These are phyloP conservation scores for Ilex paraguariensis DNA, from an alignment of 305 asterid genomes.

Conservation along the genomic window DNA sequence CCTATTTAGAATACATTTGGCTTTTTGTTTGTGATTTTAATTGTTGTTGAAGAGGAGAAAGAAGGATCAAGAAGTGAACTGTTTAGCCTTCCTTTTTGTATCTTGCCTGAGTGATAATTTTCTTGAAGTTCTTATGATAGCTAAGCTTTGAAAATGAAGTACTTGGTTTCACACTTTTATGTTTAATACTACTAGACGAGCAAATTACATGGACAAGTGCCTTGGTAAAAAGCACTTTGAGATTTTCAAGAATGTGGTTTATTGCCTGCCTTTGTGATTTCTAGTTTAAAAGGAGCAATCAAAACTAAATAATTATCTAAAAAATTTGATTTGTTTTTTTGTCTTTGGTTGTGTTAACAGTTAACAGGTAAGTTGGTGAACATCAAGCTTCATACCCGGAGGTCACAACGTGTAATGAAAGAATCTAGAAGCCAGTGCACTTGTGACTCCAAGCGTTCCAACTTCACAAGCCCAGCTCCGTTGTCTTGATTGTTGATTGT, in stretches of 20 bases:
- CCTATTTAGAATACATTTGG: conserved; percentile 3
- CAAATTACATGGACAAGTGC: neutral
- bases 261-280: neutral
- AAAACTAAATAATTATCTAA: neutral
- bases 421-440: too few species aligned
- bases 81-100: too few species aligned
- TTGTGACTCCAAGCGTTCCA: too few species aligned
- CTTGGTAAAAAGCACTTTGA: too few species aligned
- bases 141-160: too few species aligned
- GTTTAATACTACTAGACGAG: neutral
- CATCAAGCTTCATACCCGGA: conserved; percentile 75
- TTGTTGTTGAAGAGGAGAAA: neutral
- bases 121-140: neutral
- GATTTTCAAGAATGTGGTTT: neutral
- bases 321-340: neutral
- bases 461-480: too few species aligned
- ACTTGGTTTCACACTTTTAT: too few species aligned
- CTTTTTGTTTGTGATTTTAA: neutral
- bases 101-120: neutral
- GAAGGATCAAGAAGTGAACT: neutral
- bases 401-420: conserved; percentile 85
- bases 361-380: conserved; percentile 84
- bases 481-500: too few species aligned
- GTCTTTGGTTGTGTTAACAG: conserved; percentile 38
- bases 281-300: neutral